Percentiles rank a stretch among this genome's conserved stretches.
Conservation (phyloP, 805 yeast genomes). For the Candida hungchunana region DNA sequence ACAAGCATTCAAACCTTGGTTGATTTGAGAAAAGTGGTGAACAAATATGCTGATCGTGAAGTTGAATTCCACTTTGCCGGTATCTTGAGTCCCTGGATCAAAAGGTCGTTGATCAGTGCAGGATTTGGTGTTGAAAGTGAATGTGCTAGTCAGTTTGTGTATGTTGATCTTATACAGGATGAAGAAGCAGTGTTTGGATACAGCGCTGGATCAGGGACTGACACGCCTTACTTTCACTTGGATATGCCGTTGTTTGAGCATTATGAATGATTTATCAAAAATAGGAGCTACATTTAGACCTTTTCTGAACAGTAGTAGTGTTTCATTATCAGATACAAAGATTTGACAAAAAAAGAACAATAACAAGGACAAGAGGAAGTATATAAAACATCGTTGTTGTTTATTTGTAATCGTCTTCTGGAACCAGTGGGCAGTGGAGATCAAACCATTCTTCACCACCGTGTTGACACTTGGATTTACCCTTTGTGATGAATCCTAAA, state of each 20-base stretch:
- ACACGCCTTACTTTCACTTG: constrained; percentile 73
- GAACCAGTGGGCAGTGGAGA: constrained; percentile 38
- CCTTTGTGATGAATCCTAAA: constrained; percentile 73
- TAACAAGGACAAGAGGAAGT: background rate
- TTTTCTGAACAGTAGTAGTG: no score
- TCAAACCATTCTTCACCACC: constrained; percentile 64
- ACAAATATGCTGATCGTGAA: constrained; percentile 71
- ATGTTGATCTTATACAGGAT: constrained; percentile 23
- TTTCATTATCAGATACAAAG: no score
- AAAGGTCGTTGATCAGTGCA: constrained; percentile 65
- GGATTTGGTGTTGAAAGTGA: constrained; percentile 73
- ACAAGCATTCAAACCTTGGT: constrained; percentile 76
- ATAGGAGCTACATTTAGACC: background rate
- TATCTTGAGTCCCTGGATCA: constrained; percentile 80
- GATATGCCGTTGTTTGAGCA: constrained; percentile 54
- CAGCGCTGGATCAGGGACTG: constrained; percentile 55
- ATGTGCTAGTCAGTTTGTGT: constrained; percentile 26
- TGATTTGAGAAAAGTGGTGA: constrained; percentile 69
- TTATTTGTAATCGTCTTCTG: constrained; percentile 40
- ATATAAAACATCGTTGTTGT: background rate
- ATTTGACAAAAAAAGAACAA: background rate
- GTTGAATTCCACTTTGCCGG: constrained; percentile 91
- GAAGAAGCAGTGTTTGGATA: constrained; percentile 31
- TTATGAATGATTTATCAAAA: constrained; percentile 5
- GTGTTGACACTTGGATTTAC: constrained; percentile 54